A percentile compares a stretch with the other conserved stretches of the same genome.
phyloP scores from a whole-genome alignment of 441 rosid genomes.

The Populus hybrid region DNA sequence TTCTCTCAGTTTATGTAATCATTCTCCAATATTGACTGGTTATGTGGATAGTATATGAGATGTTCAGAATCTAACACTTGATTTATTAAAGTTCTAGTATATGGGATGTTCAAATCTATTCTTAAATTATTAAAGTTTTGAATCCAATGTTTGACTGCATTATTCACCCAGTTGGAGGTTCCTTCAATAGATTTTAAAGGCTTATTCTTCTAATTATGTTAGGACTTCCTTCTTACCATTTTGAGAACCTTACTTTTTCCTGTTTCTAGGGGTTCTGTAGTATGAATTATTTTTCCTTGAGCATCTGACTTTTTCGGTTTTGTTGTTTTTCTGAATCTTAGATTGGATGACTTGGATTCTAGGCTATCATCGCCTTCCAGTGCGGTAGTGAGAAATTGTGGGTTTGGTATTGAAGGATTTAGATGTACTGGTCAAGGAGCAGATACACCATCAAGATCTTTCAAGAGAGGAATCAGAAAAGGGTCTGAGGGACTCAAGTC shows the following conservation, averaged over 20 bases:
- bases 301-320: constrained; percentile 12
- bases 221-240: background rate
- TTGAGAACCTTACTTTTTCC: background rate
- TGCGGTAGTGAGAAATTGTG: constrained; percentile 55
- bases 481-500: constrained; percentile 97
- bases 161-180: background rate
- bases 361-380: constrained; percentile 66
- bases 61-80: background rate
- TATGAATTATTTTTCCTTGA: background rate
- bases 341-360: constrained; percentile 96
- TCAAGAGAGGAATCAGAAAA: constrained; percentile 70
- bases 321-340: constrained; percentile 26
- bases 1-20: background rate
- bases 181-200: background rate
- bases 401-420: constrained; percentile 66
- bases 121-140: background rate
- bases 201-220: background rate
- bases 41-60: background rate
- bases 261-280: background rate
- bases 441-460: constrained; percentile 59
- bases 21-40: background rate
- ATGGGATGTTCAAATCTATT: background rate
- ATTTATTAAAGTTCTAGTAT: background rate
- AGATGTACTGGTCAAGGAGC: constrained; percentile 42
- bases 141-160: background rate